Percentiles rank a stretch among this genome's conserved stretches.
Evolutionary conservation across 2,329 filamentous ascomycete species (phyloP).

Genomic region (Blastomyces gilchristii): DNA sequence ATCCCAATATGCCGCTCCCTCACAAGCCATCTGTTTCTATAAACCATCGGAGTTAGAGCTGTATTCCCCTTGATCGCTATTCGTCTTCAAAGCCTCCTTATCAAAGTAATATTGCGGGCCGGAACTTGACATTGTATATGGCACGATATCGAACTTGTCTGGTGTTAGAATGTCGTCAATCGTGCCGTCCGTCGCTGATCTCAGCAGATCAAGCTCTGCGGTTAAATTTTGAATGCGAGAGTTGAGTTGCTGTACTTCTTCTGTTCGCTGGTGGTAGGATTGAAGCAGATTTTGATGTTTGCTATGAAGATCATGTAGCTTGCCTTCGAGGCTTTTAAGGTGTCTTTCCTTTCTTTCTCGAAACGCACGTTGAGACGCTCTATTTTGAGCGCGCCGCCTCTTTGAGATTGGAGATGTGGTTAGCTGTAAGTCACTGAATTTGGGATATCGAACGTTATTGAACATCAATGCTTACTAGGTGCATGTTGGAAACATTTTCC

Average conservation of each 20-base stretch:
- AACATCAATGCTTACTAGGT: conserved; percentile 18
- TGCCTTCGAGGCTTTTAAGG: conserved; percentile 70
- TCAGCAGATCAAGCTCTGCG: conserved; percentile 19
- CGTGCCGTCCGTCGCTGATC: conserved; percentile 15
- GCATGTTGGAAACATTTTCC: conserved; percentile 22
- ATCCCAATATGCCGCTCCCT: background rate
- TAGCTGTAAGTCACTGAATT: conserved; percentile 1
- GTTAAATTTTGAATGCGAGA: conserved; percentile 20
- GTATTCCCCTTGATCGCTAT: conserved; percentile 18
- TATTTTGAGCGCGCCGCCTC: conserved; percentile 89
- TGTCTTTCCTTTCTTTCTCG: conserved; percentile 83
- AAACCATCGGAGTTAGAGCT: background rate
- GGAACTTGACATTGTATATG: conserved; percentile 18
- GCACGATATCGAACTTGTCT: conserved; percentile 22
- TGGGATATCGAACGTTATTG: background rate
- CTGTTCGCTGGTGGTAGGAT: conserved; percentile 24
- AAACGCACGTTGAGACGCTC: conserved; percentile 78
- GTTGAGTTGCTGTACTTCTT: conserved; percentile 22
- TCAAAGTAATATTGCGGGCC: conserved; percentile 19
- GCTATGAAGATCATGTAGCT: conserved; percentile 53
- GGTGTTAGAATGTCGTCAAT: conserved; percentile 19
- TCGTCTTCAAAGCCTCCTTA: conserved; percentile 19
- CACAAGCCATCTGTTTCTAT: background rate
- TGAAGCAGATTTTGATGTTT: conserved; percentile 25
- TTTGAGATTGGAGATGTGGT: conserved; percentile 29